Evolutionary conservation across 2,329 filamentous ascomycete species (phyloP), one percentile per base, ranked within the genome.

Genomic region (Verticillium nubilum): DNA sequence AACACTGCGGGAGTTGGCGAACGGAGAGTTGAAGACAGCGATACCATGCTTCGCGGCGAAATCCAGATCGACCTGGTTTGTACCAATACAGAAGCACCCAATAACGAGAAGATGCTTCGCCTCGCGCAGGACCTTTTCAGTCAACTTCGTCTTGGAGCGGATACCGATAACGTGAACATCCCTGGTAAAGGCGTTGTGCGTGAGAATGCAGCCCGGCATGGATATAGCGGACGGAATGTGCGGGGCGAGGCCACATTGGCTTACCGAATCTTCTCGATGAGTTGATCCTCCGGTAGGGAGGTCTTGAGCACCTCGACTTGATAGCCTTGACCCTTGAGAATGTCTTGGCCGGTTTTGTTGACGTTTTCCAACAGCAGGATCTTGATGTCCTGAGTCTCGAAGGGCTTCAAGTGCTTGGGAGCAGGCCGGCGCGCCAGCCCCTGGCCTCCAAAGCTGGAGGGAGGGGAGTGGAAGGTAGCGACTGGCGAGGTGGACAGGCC

Each of bases 51-150:
- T 82, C 54, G 92, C 92, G 29, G 92, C 92, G 71, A 86, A 94
- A 62, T 91, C 84, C 61, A 96, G 86, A 72, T 96, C 89, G 65
- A 97, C 92, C 74, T 96, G 92, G 78, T 96, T 98, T 60, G 95
- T 99, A 65, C 95, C 95, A 69, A 99, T 99, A 75, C 95, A 99
- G 84, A 99, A 99, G 80, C 95, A 99, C 62, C 95, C 95, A 67
- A 98, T 86, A 63, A 97, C 95, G 61, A 98, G 89, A 58, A 99
- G 84, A 73, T 97, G 96, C 79, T 93, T 96, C 59, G 95, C 95
- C 73, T 96, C 88, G 59, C 86, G 83, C 62, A 99, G 83, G 28
- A 99, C 91, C 69, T 87, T 88, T 63, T 90, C 88, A 9, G 87
- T 94, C 72, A 99, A 85, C 79, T 95, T 97, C 33, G 95, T 99